Conservation (phyloP, 2,329 filamentous ascomycete genomes). For the Ascochyta fabae region DNA sequence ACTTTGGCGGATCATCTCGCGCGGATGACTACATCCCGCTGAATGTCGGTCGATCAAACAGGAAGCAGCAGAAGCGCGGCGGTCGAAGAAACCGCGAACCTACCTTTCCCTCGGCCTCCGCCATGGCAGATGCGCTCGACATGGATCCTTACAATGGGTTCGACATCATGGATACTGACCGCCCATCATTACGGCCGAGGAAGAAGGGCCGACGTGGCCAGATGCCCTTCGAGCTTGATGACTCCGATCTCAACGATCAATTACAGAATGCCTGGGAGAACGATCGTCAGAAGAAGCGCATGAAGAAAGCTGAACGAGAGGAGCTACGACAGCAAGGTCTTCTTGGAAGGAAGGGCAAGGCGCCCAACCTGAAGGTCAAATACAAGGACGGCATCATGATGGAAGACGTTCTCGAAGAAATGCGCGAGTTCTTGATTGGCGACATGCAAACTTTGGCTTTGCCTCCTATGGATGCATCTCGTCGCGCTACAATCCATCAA, state of each 20-base stretch:
- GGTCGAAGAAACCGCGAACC: conserved; percentile 21
- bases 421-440: conserved; percentile 72
- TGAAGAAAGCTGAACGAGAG: conserved; percentile 57
- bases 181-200: conserved; percentile 70
- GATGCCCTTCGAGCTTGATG: conserved; percentile 54
- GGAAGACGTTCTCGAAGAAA: conserved; percentile 73
- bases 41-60: conserved; percentile 37
- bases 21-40: conserved; percentile 13
- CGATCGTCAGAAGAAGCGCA: conserved; percentile 54
- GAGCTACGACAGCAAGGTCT: conserved; percentile 54
- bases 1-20: conserved; percentile 40
- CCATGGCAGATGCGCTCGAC: conserved; percentile 65
- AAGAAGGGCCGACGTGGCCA: conserved; percentile 67
- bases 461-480: conserved; percentile 81
- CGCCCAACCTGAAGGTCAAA: conserved; percentile 66
- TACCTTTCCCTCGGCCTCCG: conserved; percentile 60
- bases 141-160: conserved; percentile 70
- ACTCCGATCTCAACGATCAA: conserved; percentile 52
- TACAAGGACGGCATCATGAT: conserved; percentile 76
- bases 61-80: conserved; percentile 29
- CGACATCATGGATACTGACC: conserved; percentile 84
- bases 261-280: conserved; percentile 52
- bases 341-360: conserved; percentile 52
- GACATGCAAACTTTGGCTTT: conserved; percentile 71
- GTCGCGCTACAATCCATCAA: conserved; percentile 80